Evolutionary conservation across 148 eudicot species (phyloP).

Genomic region (Rhododendron molle): DNA sequence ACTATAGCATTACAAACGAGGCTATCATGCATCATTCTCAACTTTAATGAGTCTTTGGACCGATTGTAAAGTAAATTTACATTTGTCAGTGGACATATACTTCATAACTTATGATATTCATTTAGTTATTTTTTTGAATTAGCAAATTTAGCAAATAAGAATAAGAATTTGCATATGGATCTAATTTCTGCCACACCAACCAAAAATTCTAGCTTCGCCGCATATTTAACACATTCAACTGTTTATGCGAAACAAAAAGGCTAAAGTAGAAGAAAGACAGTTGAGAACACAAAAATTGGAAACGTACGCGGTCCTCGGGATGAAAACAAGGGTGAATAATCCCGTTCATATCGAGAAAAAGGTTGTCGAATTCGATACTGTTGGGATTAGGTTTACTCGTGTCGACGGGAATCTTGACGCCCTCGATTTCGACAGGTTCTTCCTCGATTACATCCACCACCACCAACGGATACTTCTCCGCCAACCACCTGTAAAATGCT

Average conservation of each 20-base stretch:
- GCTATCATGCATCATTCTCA: not conserved
- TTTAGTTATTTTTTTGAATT: not conserved
- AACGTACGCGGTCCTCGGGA: conserved; percentile 82
- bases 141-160: no score
- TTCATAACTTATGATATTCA: no score
- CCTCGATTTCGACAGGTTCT: conserved; percentile 66
- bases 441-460: conserved; percentile 82
- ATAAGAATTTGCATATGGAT: not conserved
- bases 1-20: not conserved
- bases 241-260: not conserved
- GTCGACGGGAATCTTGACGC: conserved; percentile 74
- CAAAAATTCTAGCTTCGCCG: not conserved
- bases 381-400: conserved; percentile 87
- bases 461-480: conserved; percentile 95
- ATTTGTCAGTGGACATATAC: not conserved
- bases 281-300: not conserved
- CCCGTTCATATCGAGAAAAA: conserved; percentile 91
- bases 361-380: conserved; percentile 72
- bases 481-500: conserved; percentile 93
- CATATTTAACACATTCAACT: not conserved
- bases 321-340: conserved; percentile 97
- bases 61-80: not conserved
- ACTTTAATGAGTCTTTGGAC: not conserved
- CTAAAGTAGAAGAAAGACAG: not conserved
- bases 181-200: not conserved